Conservation (phyloP, 2,329 filamentous ascomycete genomes). For the Aspergillus brasiliensis region DNA sequence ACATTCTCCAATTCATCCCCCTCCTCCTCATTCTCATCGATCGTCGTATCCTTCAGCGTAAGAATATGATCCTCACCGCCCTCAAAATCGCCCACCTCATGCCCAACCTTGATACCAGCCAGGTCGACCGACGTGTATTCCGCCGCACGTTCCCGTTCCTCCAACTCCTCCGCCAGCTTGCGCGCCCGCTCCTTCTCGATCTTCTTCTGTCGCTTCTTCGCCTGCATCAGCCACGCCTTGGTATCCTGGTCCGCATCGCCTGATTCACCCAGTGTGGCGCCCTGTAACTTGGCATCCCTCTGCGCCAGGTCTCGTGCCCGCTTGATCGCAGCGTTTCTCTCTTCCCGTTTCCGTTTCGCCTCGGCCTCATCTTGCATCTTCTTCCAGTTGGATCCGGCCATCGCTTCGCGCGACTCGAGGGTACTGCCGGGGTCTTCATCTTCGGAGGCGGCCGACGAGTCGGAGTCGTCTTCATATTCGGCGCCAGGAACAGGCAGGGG, state of each 20-base stretch:
- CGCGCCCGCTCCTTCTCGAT: constrained; percentile 74
- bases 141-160: constrained; percentile 70
- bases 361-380: constrained; percentile 67
- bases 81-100: constrained; percentile 79
- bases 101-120: constrained; percentile 86
- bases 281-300: constrained; percentile 73
- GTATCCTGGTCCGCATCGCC: constrained; percentile 71
- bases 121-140: constrained; percentile 86
- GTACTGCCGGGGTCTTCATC: constrained; percentile 78
- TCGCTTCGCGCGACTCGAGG: constrained; percentile 65
- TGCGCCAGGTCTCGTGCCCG: constrained; percentile 84
- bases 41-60: constrained; percentile 89
- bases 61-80: constrained; percentile 82
- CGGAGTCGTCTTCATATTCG: constrained; percentile 49
- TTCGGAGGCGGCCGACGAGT: constrained; percentile 40
- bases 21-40: constrained; percentile 79
- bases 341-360: constrained; percentile 76
- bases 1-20: constrained; percentile 75
- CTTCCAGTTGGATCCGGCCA: constrained; percentile 52
- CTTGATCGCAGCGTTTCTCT: constrained; percentile 79
- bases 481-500: constrained; percentile 80
- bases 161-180: constrained; percentile 72
- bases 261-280: constrained; percentile 78
- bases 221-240: constrained; percentile 80
- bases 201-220: constrained; percentile 93